These are phyloP conservation scores for Trichosanthes cucumerina DNA, from an alignment of 306 rosid genomes.

Conservation along the genomic window DNA sequence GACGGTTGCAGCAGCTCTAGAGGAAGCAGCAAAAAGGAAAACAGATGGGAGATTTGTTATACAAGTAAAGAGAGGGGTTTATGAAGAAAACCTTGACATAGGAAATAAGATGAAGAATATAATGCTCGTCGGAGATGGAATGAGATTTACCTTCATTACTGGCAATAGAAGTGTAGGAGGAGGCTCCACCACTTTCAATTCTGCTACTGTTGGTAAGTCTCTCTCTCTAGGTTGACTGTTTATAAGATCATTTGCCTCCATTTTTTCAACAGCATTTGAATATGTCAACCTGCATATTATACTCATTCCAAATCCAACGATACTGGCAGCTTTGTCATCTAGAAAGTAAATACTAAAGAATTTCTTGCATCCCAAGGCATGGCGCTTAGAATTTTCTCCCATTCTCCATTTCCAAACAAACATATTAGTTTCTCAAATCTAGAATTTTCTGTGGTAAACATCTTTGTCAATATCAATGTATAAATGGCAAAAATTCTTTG, in stretches of 20 bases:
- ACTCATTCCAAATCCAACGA: neutral
- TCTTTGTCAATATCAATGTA: neutral
- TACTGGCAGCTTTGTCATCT: neutral
- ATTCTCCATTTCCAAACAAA: neutral
- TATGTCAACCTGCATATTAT: neutral
- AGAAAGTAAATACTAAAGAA: neutral
- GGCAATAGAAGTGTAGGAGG: slow-evolving; percentile 41
- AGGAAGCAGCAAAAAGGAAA: slow-evolving; percentile 24
- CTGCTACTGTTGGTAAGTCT: slow-evolving; percentile 46
- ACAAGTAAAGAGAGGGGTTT: slow-evolving; percentile 34
- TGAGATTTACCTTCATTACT: slow-evolving; percentile 33
- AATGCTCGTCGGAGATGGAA: slow-evolving; percentile 38
- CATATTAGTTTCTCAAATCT: neutral
- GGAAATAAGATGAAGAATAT: slow-evolving; percentile 29
- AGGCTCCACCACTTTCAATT: slow-evolving; percentile 44
- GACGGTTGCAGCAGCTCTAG: slow-evolving; percentile 35
- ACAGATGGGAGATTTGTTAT: slow-evolving; percentile 35
- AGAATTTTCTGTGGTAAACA: neutral
- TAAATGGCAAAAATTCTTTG: neutral
- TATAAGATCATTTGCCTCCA: neutral
- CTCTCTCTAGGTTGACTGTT: neutral
- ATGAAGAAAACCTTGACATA: slow-evolving; percentile 38
- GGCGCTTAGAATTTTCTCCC: neutral
- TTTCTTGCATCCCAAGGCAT: no score
- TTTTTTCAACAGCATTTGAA: neutral